These are phyloP conservation scores for Colletotrichum orchidophilum DNA, from an alignment of 2,329 filamentous ascomycete genomes.

Conservation along the genomic window DNA sequence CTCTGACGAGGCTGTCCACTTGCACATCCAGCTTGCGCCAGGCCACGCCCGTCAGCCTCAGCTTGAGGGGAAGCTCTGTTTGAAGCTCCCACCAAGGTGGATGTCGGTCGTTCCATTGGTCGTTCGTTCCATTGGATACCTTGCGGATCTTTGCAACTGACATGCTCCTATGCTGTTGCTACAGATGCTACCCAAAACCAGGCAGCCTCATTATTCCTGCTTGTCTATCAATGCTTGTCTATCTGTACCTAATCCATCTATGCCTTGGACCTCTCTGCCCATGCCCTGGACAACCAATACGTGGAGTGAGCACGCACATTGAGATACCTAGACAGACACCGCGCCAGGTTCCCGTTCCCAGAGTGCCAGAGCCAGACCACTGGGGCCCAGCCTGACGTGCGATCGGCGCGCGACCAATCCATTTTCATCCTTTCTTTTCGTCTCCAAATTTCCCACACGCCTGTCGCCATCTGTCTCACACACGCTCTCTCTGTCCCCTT, in stretches of 20 bases:
- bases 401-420: constrained; percentile 32
- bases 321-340: no score
- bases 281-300: no score
- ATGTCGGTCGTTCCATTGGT: no score
- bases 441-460: constrained; percentile 30
- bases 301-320: no score
- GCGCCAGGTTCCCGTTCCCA: no score
- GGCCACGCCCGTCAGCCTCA: not conserved
- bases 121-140: not conserved
- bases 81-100: not conserved
- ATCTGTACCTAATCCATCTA: no score
- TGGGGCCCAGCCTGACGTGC: not conserved
- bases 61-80: not conserved
- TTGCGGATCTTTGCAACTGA: not conserved
- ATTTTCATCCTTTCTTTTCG: constrained; percentile 30
- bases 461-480: not conserved
- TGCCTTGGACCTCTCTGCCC: no score
- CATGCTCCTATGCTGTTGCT: not conserved
- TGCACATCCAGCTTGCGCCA: not conserved
- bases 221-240: not conserved
- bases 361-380: not conserved
- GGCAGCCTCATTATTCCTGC: not conserved
- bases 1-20: not conserved
- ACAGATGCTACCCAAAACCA: not conserved
- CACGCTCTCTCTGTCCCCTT: not conserved